Conservation (phyloP, 1,139 yeast genomes). For the Taphrina confusa region DNA sequence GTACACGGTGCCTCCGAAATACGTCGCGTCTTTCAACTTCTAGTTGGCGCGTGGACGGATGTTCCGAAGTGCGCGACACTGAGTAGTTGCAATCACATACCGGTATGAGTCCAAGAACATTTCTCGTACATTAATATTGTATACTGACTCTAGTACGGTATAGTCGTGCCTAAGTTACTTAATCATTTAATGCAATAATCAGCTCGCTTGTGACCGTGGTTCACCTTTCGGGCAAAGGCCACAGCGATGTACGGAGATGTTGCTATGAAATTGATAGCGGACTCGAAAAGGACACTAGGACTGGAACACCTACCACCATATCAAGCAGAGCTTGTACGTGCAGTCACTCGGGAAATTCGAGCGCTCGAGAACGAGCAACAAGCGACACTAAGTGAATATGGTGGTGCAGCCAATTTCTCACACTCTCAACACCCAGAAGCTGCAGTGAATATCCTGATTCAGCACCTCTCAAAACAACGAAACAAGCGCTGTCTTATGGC, state of each 20-base stretch:
- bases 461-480: slow-evolving; percentile 78
- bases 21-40: no score
- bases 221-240: not conserved
- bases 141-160: no score
- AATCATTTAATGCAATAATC: not conserved
- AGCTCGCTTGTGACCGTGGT: not conserved
- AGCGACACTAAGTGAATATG: slow-evolving; percentile 43
- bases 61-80: no score
- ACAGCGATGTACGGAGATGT: slow-evolving; percentile 78
- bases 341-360: slow-evolving; percentile 53
- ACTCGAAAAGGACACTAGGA: slow-evolving; percentile 74
- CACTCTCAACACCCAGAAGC: slow-evolving; percentile 46
- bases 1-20: no score
- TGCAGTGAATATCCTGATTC: slow-evolving; percentile 73
- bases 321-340: slow-evolving; percentile 73
- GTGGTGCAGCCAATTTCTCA: slow-evolving; percentile 53
- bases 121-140: no score
- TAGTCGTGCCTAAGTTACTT: no score
- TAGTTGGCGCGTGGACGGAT: no score
- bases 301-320: slow-evolving; percentile 70
- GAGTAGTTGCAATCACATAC: no score
- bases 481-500: slow-evolving; percentile 88
- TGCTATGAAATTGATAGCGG: slow-evolving; percentile 77
- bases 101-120: no score
- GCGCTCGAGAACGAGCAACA: slow-evolving; percentile 55